Base-by-base conservation (phyloP, 257 asterid genomes). In the Rauvolfia tetraphylla region DNA sequence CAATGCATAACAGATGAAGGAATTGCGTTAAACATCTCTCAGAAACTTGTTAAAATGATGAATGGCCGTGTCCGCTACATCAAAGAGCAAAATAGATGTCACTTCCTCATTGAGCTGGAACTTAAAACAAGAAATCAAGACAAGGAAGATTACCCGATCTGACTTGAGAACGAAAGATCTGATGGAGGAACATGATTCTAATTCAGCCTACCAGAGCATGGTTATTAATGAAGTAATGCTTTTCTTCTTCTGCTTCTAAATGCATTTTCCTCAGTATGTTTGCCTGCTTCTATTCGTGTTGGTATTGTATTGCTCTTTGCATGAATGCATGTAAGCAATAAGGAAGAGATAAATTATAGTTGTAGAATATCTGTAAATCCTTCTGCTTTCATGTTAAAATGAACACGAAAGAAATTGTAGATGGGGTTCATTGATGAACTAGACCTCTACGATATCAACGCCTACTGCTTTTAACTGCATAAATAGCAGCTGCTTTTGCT, bases 11-110 rank as follows among this genome's bases (percentile, higher is more conserved):
- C 86, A 22, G 82, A 79, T 67, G 89, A 82, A 81, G 97, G 93
- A 54, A 70, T 83, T 14, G 86, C 83, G 12, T 53, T 90, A n/a
- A 85, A 88, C 79, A 41, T 84, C 13, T 85, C 91, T 29, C 85
- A 73, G 61, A 85, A 82, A 74, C 83, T 90, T 59, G 75, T 90
- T 11, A 78, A 72, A 51, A 72, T 66, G 86, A 92, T 90, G 96
- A 85, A 88, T 4, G 91, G 90, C 20, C 79, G 59, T 25, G 90
- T 89, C 15, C 76, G 62, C 11, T 90, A 92, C 76, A 49, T 80
- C 33, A 82, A 86, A 83, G 91, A 89, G 41, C 78, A 82, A 44
- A 68, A 66, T 23, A 79, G 54, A 48, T 86, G 91, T 69, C 83
- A 82, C 78, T 92, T 89, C 79, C 81, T 76, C 18, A 61, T 88